Base-by-base conservation (phyloP, 805 yeast species). In the Candida orba region DNA sequence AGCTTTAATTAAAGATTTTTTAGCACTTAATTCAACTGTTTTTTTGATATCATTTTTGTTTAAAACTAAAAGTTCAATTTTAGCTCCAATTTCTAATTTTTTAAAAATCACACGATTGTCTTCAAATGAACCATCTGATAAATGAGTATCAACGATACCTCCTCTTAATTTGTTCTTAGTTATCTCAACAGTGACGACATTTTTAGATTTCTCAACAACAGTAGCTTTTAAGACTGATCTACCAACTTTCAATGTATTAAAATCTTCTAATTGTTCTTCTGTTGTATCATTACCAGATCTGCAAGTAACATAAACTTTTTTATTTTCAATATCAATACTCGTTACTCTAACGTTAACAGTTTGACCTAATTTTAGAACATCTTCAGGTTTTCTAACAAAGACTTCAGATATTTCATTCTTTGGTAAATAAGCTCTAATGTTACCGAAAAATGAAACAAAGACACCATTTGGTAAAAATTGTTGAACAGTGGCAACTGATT, bases 321-420 rank as follows among this genome's bases (percentile, higher is more conserved):
- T 58, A 24, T 69, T 67, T 29, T 72, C 77, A 20, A 60, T 62
- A 52, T 84, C 79, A 35, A 82, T 76, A 33, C 70, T 65, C 35
- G 81, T 54, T 15, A 93, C 67, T 53, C 81, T 78, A 8, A 86
- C 95, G 8, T 67, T 64, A 33, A 93, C 81, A 1, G 96, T 81
- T 65, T 93, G 98, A 5, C 95, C 96, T 14, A 84, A 58, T 51
- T 79, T 79, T 53, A 91, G 73, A 62, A 82, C 84, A 52, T 89
- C 91, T 51, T 75, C 77, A 17, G 96, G 89, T 43, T 78, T 76
- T 41, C 71, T 73, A 34, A 90, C 93, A 60, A 76, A 86, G 1
- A 95, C 79, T 64, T 93, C 98, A 42, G 95, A 83, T 55, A 93
- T 85, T 67, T 93, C 98, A 43, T 81, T 70, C 51, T 81, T 78